Conservation (phyloP, 345 rosid genomes). For the Aquilaria sinensis region DNA sequence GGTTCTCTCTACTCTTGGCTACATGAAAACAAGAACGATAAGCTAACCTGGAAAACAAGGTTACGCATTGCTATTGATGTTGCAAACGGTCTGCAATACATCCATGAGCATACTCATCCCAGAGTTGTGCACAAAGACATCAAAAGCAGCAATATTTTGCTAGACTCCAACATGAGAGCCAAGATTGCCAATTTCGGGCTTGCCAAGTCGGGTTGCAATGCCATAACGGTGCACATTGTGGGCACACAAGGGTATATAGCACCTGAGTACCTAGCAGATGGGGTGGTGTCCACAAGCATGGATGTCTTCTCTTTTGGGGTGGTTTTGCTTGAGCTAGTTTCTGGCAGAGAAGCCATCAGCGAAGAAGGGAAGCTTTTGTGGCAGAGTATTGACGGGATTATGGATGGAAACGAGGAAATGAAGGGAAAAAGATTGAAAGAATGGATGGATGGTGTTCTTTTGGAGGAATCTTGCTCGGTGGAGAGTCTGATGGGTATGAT, state of each 20-base stretch:
- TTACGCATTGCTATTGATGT: slow-evolving; percentile 45
- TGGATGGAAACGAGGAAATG: slow-evolving; percentile 34
- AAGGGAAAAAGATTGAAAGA: slow-evolving; percentile 23
- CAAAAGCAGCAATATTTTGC: slow-evolving; percentile 56
- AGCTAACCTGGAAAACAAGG: slow-evolving; percentile 48
- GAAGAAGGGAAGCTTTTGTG: slow-evolving; percentile 44
- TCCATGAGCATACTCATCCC: slow-evolving; percentile 68
- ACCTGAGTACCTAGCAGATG: slow-evolving; percentile 56
- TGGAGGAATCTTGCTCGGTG: slow-evolving; percentile 26
- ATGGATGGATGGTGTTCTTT: slow-evolving; percentile 38
- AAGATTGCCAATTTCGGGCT: slow-evolving; percentile 69
- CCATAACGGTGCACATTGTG: slow-evolving; percentile 67
- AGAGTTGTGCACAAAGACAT: slow-evolving; percentile 71
- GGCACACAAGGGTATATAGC: slow-evolving; percentile 81
- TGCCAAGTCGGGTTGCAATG: slow-evolving; percentile 73
- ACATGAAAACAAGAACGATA: slow-evolving; percentile 23
- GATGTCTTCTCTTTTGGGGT: slow-evolving; percentile 73
- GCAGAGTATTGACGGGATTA: slow-evolving; percentile 25
- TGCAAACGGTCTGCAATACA: slow-evolving; percentile 67
- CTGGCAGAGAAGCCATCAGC: slow-evolving; percentile 46
- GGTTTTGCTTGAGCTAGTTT: slow-evolving; percentile 59
- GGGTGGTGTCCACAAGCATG: slow-evolving; percentile 57
- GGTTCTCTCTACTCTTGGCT: slow-evolving; percentile 61
- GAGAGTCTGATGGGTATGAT: slow-evolving; percentile 47
- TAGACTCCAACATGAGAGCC: slow-evolving; percentile 57